A percentile compares a stretch with the other conserved stretches of the same genome.
Evolutionary conservation across 495 filamentous ascomycete species (phyloP).

Genomic region (Aspergillus kassunensis): DNA sequence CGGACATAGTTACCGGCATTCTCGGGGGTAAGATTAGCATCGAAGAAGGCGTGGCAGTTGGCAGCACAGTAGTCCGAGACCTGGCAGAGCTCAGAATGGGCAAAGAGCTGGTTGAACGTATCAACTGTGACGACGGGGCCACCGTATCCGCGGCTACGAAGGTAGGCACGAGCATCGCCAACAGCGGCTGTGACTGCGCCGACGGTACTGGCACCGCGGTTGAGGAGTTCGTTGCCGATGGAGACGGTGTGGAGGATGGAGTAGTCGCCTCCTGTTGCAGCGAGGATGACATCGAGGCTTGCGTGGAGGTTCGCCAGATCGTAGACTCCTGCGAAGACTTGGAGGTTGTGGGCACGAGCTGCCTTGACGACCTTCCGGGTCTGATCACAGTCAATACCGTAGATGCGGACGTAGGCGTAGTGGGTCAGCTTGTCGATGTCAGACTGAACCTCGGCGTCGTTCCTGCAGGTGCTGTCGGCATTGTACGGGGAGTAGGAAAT

Average conservation of each 20-base stretch:
- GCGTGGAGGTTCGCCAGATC: slow-evolving; percentile 53
- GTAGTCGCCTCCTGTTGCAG: slow-evolving; percentile 58
- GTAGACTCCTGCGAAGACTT: slow-evolving; percentile 71
- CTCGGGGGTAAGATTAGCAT: slow-evolving; percentile 50
- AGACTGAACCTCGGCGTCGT: slow-evolving; percentile 51
- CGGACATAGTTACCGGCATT: slow-evolving; percentile 62
- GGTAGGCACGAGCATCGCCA: slow-evolving; percentile 46
- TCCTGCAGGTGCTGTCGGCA: slow-evolving; percentile 61
- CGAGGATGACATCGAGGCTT: slow-evolving; percentile 51
- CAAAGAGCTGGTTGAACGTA: slow-evolving; percentile 62
- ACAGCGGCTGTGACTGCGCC: slow-evolving; percentile 53
- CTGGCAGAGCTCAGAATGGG: slow-evolving; percentile 66
- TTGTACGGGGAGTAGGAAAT: slow-evolving; percentile 76
- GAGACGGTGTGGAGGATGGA: slow-evolving; percentile 61
- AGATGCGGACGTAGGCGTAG: slow-evolving; percentile 67
- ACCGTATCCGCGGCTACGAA: slow-evolving; percentile 61
- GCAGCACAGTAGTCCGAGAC: slow-evolving; percentile 73
- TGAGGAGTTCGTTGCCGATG: slow-evolving; percentile 80
- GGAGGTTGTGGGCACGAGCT: slow-evolving; percentile 53
- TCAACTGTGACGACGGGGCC: slow-evolving; percentile 79
- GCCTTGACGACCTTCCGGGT: slow-evolving; percentile 55
- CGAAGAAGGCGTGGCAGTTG: slow-evolving; percentile 85
- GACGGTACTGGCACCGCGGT: slow-evolving; percentile 51
- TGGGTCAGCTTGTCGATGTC: slow-evolving; percentile 55
- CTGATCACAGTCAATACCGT: slow-evolving; percentile 78